Conservation (phyloP, 306 rosid species). For the Sicyos baderoa region DNA sequence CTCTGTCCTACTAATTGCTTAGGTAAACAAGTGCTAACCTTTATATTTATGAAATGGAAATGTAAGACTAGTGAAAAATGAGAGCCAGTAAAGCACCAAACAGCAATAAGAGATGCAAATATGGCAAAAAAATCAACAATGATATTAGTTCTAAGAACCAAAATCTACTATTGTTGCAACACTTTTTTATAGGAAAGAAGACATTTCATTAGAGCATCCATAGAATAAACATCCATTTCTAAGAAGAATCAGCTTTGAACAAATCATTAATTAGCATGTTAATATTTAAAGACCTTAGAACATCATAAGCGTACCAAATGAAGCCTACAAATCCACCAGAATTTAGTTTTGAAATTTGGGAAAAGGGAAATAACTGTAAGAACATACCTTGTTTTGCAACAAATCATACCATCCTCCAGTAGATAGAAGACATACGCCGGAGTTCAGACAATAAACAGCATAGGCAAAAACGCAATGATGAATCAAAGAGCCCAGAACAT, state of each 20-base stretch:
- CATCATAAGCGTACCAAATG: not conserved
- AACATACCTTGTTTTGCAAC: slow-evolving; percentile 9
- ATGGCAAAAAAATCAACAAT: not conserved
- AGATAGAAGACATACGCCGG: not conserved
- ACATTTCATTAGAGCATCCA: not conserved
- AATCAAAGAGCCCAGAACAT: slow-evolving; percentile 36
- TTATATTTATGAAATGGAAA: not conserved
- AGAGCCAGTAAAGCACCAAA: not conserved
- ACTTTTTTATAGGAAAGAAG: not conserved
- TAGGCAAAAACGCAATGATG: slow-evolving; percentile 27
- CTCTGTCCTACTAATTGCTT: not conserved
- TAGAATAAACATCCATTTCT: not conserved
- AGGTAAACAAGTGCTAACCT: too few species aligned
- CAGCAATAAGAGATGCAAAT: not conserved
- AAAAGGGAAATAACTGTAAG: not conserved
- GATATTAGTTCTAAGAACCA: not conserved
- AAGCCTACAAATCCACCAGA: slow-evolving; percentile 2
- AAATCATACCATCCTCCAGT: slow-evolving; percentile 6
- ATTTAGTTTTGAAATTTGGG: not conserved
- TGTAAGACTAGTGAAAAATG: not conserved
- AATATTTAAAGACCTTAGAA: not conserved
- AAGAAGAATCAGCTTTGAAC: not conserved
- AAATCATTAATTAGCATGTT: not conserved
- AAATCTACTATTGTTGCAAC: not conserved
- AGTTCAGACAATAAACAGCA: slow-evolving; percentile 16